Percentiles rank a stretch among this genome's conserved stretches.
phyloP scores from a whole-genome alignment of 495 filamentous ascomycete species.

The Tuber indicum region DNA sequence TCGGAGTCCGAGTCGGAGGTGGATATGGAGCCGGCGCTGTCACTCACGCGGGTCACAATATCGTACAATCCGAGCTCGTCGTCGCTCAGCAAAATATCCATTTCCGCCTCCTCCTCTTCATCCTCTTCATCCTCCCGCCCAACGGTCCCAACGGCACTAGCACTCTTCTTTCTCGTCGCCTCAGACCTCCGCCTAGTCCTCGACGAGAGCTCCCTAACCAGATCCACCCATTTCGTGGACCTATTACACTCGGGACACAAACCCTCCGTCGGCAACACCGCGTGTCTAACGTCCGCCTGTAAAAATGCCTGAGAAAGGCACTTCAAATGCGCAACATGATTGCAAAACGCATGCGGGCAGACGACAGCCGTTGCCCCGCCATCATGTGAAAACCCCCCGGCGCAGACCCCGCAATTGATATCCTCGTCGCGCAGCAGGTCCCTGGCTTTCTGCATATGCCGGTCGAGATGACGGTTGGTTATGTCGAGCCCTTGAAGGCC shows the following conservation, averaged over 20 bases:
- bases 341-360: constrained; percentile 63
- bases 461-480: constrained; percentile 59
- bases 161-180: constrained; percentile 19
- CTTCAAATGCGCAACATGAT: constrained; percentile 61
- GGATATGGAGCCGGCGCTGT: neutral
- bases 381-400: constrained; percentile 45
- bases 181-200: constrained; percentile 34
- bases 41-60: neutral
- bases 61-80: neutral
- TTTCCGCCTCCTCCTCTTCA: constrained; percentile 29
- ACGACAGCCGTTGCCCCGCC: constrained; percentile 55
- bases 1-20: neutral
- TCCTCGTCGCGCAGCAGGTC: constrained; percentile 50
- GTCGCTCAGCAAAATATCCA: neutral
- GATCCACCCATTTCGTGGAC: constrained; percentile 61
- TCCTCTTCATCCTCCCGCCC: constrained; percentile 29
- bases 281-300: constrained; percentile 15
- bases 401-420: constrained; percentile 60
- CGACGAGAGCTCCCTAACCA: constrained; percentile 75
- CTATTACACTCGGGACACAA: constrained; percentile 64
- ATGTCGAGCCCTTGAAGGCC: constrained; percentile 57
- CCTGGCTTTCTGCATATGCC: constrained; percentile 64
- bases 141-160: constrained; percentile 5
- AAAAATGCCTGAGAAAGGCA: constrained; percentile 70
- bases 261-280: constrained; percentile 63